phyloP scores from a whole-genome alignment of 176 grass and related monocot genomes.

The Oryza meyeriana region DNA sequence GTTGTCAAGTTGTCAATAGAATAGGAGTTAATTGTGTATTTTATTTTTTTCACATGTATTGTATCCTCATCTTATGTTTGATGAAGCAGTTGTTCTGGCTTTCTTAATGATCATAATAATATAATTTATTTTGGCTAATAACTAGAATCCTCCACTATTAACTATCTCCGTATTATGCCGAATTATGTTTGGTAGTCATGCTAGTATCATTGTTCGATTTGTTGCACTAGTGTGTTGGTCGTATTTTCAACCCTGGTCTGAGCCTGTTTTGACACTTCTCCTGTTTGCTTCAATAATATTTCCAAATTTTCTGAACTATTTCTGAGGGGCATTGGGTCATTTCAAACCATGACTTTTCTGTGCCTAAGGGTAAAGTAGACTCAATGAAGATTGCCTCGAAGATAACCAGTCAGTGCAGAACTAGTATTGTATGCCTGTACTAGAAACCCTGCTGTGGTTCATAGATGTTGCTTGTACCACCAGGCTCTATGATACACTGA shows the following conservation, averaged over 20 bases:
- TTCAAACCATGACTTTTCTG: not conserved
- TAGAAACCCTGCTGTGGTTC: not conserved
- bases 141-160: not conserved
- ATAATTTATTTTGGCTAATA: not conserved
- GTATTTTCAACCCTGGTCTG: not conserved
- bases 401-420: not conserved
- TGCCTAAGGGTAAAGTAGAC: not conserved
- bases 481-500: not conserved
- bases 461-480: not conserved
- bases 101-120: not conserved
- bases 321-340: not conserved
- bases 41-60: not conserved
- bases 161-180: not conserved
- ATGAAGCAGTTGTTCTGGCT: not conserved
- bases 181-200: not conserved
- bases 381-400: not conserved
- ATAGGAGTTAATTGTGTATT: not conserved
- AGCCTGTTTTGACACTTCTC: not conserved
- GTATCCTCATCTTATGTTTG: not conserved
- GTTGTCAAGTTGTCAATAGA: too few species aligned
- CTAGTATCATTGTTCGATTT: not conserved
- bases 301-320: not conserved
- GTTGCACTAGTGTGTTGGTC: not conserved
- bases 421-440: not conserved
- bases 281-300: not conserved